These are phyloP conservation scores for Amylostereum chailletii DNA, from an alignment of 1,284 basidiomycete genomes.

Conservation along the genomic window DNA sequence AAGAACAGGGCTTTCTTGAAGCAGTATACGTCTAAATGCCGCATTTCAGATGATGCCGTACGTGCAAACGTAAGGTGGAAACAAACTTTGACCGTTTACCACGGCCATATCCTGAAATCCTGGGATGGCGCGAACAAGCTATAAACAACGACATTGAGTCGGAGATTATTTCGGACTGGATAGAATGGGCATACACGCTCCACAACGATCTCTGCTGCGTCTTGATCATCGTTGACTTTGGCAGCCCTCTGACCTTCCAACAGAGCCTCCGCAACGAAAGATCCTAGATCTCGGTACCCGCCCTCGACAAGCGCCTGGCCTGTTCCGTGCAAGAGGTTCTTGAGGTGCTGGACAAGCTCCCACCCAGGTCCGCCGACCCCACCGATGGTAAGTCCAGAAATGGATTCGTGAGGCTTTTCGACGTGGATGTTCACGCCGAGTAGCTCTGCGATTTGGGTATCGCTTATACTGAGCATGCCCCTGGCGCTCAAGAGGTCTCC, in stretches of 20 bases:
- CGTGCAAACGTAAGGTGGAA: not conserved
- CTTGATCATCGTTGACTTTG: constrained; percentile 21
- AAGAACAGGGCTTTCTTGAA: constrained; percentile 88
- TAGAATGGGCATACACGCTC: constrained; percentile 38
- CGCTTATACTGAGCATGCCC: constrained; percentile 49
- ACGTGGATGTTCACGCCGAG: constrained; percentile 61
- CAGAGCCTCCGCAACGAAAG: constrained; percentile 62
- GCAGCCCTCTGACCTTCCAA: constrained; percentile 40
- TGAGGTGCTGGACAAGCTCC: constrained; percentile 65
- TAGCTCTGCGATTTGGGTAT: constrained; percentile 59
- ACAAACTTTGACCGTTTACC: constrained; percentile 56
- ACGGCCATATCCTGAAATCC: constrained; percentile 67
- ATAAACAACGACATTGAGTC: not conserved
- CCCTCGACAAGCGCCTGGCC: constrained; percentile 53
- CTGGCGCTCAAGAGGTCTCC: constrained; percentile 57
- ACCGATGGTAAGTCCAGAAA: constrained; percentile 69
- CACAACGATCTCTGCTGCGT: constrained; percentile 48
- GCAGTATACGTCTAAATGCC: constrained; percentile 62
- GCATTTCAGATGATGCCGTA: not conserved
- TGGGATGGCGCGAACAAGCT: constrained; percentile 70
- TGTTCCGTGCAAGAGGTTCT: constrained; percentile 60
- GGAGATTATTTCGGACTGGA: too few species aligned
- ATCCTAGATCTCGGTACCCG: constrained; percentile 64
- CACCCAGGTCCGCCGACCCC: constrained; percentile 66
- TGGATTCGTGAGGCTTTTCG: constrained; percentile 61